Evolutionary conservation across 2,329 filamentous ascomycete genomes (phyloP).

Genomic region (Meredithiella fracta): DNA sequence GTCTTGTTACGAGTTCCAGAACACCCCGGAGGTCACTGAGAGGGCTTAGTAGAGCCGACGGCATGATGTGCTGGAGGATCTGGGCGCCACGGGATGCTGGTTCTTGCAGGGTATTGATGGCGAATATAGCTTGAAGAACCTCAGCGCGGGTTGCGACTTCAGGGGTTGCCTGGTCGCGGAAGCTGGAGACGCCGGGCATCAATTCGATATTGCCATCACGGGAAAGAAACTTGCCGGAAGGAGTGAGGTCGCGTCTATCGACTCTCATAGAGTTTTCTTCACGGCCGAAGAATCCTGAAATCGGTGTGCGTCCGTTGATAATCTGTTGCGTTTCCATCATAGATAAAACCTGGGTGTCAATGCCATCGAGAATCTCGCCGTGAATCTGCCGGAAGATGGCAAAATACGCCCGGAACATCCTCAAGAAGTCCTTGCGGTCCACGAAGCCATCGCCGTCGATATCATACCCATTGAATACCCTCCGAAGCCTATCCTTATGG

Average conservation of each 20-base stretch:
- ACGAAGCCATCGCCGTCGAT: conserved; percentile 78
- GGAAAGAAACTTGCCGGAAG: conserved; percentile 48
- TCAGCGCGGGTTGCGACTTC: conserved; percentile 46
- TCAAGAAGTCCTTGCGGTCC: conserved; percentile 69
- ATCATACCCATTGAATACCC: conserved; percentile 80
- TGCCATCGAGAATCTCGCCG: conserved; percentile 59
- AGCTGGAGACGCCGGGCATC: conserved; percentile 37
- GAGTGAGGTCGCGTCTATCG: conserved; percentile 34
- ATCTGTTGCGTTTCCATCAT: conserved; percentile 63
- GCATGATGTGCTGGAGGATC: conserved; percentile 7
- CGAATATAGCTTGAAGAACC: conserved; percentile 40
- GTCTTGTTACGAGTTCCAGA: conserved; percentile 7
- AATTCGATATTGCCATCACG: conserved; percentile 49
- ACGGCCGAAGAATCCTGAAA: conserved; percentile 59
- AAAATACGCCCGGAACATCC: conserved; percentile 87
- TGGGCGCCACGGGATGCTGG: conserved; percentile 3
- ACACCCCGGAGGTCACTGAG: conserved; percentile 10
- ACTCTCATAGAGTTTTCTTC: conserved; percentile 51
- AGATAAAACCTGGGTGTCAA: conserved; percentile 63
- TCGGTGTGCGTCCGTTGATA: conserved; percentile 55
- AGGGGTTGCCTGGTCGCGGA: conserved; percentile 41
- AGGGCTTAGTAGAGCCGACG: conserved; percentile 25
- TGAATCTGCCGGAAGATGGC: conserved; percentile 80
- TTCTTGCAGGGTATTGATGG: conserved; percentile 8
- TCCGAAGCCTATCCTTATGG: conserved; percentile 49